phyloP scores from a whole-genome alignment of 257 asterid genomes.

The Solanum boliviense region DNA sequence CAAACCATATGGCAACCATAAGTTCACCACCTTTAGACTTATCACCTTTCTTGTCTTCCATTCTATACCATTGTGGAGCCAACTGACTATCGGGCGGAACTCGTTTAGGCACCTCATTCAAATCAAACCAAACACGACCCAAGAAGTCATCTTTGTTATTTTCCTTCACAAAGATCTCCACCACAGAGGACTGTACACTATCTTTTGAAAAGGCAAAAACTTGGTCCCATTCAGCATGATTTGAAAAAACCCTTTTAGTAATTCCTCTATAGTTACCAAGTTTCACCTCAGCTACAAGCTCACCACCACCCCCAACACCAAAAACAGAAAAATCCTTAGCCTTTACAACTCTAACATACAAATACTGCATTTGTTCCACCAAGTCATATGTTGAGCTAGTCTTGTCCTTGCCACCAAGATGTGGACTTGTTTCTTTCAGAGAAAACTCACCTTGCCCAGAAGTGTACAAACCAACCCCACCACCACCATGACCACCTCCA shows the following conservation, averaged over 20 bases:
- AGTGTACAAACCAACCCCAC: constrained; percentile 6
- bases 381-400: constrained; percentile 70
- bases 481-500: constrained; percentile 19
- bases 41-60: constrained; percentile 78
- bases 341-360: constrained; percentile 60
- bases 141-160: constrained; percentile 56
- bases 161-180: constrained; percentile 60
- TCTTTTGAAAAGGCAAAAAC: constrained; percentile 84
- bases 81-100: constrained; percentile 71
- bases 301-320: constrained; percentile 30
- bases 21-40: constrained; percentile 52
- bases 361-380: constrained; percentile 83
- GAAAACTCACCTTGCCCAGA: constrained; percentile 34
- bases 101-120: constrained; percentile 74
- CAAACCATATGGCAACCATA: constrained; percentile 78
- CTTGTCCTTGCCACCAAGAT: constrained; percentile 67
- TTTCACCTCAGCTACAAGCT: constrained; percentile 68
- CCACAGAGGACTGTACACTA: constrained; percentile 62
- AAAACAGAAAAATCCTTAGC: constrained; percentile 40
- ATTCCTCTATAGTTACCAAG: constrained; percentile 74
- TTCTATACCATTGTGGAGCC: constrained; percentile 85
- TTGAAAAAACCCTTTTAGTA: constrained; percentile 41
- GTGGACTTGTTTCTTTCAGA: constrained; percentile 71
- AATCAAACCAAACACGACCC: constrained; percentile 77
- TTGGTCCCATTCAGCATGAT: constrained; percentile 61